A percentile compares a stretch with the other conserved stretches of the same genome.
phyloP scores from a whole-genome alignment of 73 alveolate genomes.

The Diophrys sp. region DNA sequence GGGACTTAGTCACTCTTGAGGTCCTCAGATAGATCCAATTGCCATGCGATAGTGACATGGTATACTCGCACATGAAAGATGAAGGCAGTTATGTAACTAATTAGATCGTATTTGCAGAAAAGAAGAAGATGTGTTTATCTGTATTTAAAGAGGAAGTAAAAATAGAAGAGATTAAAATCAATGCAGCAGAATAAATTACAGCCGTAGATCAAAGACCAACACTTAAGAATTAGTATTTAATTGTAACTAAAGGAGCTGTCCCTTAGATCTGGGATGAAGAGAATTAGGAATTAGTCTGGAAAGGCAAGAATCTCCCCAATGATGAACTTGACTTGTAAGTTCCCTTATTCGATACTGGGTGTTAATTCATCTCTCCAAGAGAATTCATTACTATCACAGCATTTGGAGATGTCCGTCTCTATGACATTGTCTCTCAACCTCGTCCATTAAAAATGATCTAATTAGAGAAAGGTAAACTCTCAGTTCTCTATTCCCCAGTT shows the following conservation, averaged over 20 bases:
- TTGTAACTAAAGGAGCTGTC: neutral
- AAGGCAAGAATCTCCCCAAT: conserved; percentile 52
- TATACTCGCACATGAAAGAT: too few relatives aligned
- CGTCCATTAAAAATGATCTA: conserved; percentile 1
- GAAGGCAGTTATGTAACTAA: neutral
- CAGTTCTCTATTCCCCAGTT: neutral
- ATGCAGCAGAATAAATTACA: neutral
- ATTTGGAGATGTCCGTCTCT: conserved; percentile 54
- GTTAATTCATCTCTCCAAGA: conserved; percentile 16
- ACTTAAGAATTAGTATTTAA: neutral
- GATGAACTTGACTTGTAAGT: conserved; percentile 49
- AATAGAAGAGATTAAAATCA: neutral
- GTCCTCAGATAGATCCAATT: neutral
- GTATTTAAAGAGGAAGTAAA: neutral
- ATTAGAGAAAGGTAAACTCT: neutral
- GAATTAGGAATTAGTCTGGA: conserved; percentile 27
- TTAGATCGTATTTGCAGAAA: neutral
- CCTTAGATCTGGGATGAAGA: conserved; percentile 38
- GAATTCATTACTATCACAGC: conserved; percentile 47
- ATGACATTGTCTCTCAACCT: conserved; percentile 23
- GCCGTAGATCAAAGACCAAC: neutral
- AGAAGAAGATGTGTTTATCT: neutral
- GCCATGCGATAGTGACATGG: neutral
- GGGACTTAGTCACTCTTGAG: neutral
- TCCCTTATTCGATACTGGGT: conserved; percentile 49